Base-by-base conservation (phyloP, 331 rosid genomes). In the Rhamnella rubrinervis region DNA sequence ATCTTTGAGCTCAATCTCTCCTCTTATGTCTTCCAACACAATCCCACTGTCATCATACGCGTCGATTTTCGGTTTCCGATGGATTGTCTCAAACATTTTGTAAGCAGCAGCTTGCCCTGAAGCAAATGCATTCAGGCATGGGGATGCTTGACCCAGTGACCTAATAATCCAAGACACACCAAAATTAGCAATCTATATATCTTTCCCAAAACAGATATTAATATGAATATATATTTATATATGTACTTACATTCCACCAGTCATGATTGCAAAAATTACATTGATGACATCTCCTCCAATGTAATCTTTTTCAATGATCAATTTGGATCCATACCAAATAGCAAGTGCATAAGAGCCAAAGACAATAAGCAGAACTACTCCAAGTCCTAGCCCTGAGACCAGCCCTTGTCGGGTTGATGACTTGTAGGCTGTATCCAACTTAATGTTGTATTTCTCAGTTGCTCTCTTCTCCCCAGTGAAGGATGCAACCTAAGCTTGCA, bases 111-210 rank as follows among this genome's bases (percentile, higher is more conserved):
- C 81, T 64, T 57, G 81, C 6, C 84, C 80, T 1, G 79, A 78
- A 23, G 76, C 79, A 17, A 79, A 73, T 64, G 79, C 83, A 44
- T 63, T 69, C 35, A 79, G 17, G 70, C 80, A 70, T 4, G 84
- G 80, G 55, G 84, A 79, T 65, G 84, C 80, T 59, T 79, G 84
- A 19, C 84, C 80, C 20, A 79, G 61, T 59, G 84, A 79, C 80
- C 84, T 79, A 63, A 74, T 47, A 18, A 16, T 19, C 26, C 16
- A 56, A 35, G 19, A 50, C 6, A 52, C 20, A 74, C 6, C 21
- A 59, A 50, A 53, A 25, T 10, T 7, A 41, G 19, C 12, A 16
- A 44, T 13, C 19, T 47, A 40, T 44, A 4, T 25, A 44, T 19
- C 20, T 20, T 57, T 21, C n/a, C 10, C 12, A n/a, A 55, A 9